Conservation (phyloP, 2,329 filamentous ascomycete species). For the Sordariomycetes sp. region DNA sequence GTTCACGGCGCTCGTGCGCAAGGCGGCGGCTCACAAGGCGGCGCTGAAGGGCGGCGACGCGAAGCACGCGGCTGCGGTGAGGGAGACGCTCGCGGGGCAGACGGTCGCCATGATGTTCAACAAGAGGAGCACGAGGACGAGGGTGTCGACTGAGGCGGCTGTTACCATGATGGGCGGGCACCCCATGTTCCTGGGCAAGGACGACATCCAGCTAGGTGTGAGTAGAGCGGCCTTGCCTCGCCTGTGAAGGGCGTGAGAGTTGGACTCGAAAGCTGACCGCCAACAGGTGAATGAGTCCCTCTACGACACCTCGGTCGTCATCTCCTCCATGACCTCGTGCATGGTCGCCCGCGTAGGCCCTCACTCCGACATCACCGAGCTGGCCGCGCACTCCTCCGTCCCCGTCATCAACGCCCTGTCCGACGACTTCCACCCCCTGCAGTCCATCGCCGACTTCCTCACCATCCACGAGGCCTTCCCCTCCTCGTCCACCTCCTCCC, state of each 20-base stretch:
- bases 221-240: constrained; percentile 16
- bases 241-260: background rate
- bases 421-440: constrained; percentile 84
- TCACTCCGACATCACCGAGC: constrained; percentile 58
- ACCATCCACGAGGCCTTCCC: constrained; percentile 74
- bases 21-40: constrained; percentile 66
- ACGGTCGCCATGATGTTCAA: constrained; percentile 94
- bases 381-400: constrained; percentile 61
- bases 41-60: constrained; percentile 53
- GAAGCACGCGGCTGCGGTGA: constrained; percentile 42
- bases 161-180: constrained; percentile 81
- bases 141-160: constrained; percentile 86
- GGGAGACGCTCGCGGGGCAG: constrained; percentile 53
- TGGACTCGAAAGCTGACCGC: background rate
- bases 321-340: constrained; percentile 84
- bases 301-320: constrained; percentile 82
- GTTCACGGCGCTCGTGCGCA: constrained; percentile 68
- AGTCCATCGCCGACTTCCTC: constrained; percentile 87
- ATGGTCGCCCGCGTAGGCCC: constrained; percentile 69
- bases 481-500: constrained; percentile 23
- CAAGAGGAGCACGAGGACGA: constrained; percentile 87
- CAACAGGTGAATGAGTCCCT: constrained; percentile 76
- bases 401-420: constrained; percentile 82
- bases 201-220: constrained; percentile 91
- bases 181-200: constrained; percentile 90